Evolutionary conservation across 352 stramenopile genomes (phyloP), one percentile per base, ranked within the genome.

Genomic region (Aphanomyces stellatus): DNA sequence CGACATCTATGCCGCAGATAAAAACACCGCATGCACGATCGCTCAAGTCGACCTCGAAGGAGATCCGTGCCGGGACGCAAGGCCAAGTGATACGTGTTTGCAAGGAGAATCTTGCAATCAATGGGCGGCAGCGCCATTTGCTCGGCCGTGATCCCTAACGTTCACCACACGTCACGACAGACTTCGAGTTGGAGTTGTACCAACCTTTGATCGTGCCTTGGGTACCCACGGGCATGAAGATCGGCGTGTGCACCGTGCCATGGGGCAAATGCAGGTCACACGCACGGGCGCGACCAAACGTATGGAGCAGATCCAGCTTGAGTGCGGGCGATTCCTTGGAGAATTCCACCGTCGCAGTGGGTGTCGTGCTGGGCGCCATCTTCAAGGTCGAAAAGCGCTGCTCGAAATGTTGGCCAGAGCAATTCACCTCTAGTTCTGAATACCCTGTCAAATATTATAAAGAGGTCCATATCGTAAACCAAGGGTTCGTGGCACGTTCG

Each of bases 141-240:
- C 30, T 76, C 69, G 4, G 87, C 72, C 17, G 94, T 93, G 13
- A 99, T 70, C 40, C 90, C 78, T 64, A 51, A 27, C n/a, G n/a
- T n/a, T n/a, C n/a, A n/a, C n/a, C n/a, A n/a, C 8, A 42, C 17
- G 7, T 19, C 1, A 3, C 13, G 19, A 57, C 33, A 10, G 11
- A 15, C 15, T 31, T 5, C 24, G 35, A 30, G 24, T 48, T 31
- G 35, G 4, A 35, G 24, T 17, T 10, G 13, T n/a, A 19, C 5
- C 1, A 43, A 64, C 55, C 87, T 74, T 99, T 99, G 67, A 99
- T 91, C 40, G 90, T 96, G 55, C 81, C 96, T 73, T 99, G 97
- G 13, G 96, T 99, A 27, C 96, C 96, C 25, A 99, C 96, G 0
- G 95, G 94, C 95, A 98, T 98, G 75, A 99, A 99, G 30, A 98